Base-by-base conservation (phyloP, 1,284 basidiomycete species). In the Malassezia obtusa region DNA sequence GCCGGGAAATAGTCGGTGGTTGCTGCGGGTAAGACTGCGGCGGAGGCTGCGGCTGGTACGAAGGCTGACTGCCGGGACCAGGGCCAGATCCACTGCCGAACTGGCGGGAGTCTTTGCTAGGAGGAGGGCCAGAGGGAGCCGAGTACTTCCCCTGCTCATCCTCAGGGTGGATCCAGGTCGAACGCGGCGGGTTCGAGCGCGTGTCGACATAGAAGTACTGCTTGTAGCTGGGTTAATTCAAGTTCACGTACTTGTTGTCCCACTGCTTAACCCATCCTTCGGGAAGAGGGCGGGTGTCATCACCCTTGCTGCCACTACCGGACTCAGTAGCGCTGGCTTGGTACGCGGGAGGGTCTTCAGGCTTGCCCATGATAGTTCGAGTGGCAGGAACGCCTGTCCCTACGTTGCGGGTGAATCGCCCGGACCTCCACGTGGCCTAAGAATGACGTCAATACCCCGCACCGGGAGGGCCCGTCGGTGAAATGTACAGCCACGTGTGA, bases 191-290 rank as follows among this genome's bases (percentile, higher is more conserved):
- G 12, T 58, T 65, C 6, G 62, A 60, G 17, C 50, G 48, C 15
- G 70, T 73, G 52, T 73, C 65, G 22, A 73, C 70, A 59, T 65
- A 73, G 36, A 72, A 73, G 62, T 65, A 60, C 36, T 62, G 62
- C 25, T 56, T 61, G 61, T 73, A 70, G 54, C 60, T 62, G 45
- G 7, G 49, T 47, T 12, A 12, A 33, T 33, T 7, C 10, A 9
- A 2, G 21, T 21, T 37, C 19, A 55, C 60, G 35, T 57, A 62
- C 60, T 70, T 67, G 54, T 30, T 49, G 47, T 70, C 64, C 59
- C 60, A 70, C 50, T 70, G 67, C 63, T 67, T 66, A 31, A 68
- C 63, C 65, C 65, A 70, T 32, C 67, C 67, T 1, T 62, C 58
- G 5, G 66, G 66, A 9, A 69, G 46, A 0, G 65, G 61, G 6